phyloP scores from a whole-genome alignment of 2,329 filamentous ascomycete species.

The Sclerotinia glacialis region DNA sequence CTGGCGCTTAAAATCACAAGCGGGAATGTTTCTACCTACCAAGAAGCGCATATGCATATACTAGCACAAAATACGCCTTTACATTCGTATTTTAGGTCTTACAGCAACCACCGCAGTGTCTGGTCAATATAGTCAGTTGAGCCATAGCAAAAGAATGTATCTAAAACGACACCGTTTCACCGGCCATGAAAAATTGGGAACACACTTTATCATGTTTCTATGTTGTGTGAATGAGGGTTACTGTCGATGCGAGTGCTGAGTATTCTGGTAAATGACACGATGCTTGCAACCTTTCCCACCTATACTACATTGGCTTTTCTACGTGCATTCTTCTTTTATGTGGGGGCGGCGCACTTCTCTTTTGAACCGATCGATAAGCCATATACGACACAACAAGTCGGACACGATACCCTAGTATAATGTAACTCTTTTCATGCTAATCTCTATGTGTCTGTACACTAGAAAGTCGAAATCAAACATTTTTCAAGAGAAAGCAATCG shows the following conservation, averaged over 20 bases:
- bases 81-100: background rate
- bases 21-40: background rate
- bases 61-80: background rate
- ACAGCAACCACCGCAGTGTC: background rate
- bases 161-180: background rate
- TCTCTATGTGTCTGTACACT: background rate
- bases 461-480: background rate
- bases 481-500: background rate
- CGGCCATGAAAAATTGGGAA: background rate
- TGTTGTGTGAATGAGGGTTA: background rate
- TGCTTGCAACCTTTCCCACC: background rate
- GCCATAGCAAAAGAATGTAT: background rate
- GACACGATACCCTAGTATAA: background rate
- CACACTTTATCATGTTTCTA: background rate
- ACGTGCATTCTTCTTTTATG: background rate
- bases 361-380: background rate
- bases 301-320: background rate
- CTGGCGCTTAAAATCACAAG: background rate
- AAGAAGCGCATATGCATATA: background rate
- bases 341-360: background rate
- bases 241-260: background rate
- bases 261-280: background rate
- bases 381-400: background rate
- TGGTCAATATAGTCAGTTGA: background rate
- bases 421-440: background rate